phyloP scores from a whole-genome alignment of 257 asterid species.

The Thymus mandschuricus region DNA sequence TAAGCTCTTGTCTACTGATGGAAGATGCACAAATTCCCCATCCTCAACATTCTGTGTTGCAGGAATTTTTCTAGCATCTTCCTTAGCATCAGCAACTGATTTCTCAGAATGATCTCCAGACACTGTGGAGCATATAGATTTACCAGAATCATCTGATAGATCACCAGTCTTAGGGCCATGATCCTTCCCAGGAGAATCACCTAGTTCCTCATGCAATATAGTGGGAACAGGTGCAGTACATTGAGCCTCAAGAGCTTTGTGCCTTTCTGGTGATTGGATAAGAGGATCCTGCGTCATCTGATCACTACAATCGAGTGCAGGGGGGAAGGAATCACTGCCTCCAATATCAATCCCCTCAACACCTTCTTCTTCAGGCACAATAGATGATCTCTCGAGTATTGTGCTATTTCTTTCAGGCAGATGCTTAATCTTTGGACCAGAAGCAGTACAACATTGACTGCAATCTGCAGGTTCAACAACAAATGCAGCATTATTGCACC shows the following conservation, averaged over 20 bases:
- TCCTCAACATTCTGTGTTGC: conserved; percentile 29
- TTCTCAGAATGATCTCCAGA: conserved; percentile 38
- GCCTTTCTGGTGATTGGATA: conserved; percentile 38
- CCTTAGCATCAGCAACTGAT: conserved; percentile 40
- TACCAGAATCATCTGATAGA: conserved; percentile 37
- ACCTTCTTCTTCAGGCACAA: conserved; percentile 39
- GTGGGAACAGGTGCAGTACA: conserved; percentile 33
- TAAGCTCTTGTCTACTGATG: conserved; percentile 43
- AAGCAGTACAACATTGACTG: conserved; percentile 31
- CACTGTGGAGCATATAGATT: conserved; percentile 27
- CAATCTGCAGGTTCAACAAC: conserved; percentile 42
- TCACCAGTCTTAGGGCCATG: conserved; percentile 24
- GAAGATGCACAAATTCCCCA: conserved; percentile 37
- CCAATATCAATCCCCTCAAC: conserved; percentile 28
- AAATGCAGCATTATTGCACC: conserved; percentile 36
- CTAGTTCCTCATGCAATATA: conserved; percentile 22
- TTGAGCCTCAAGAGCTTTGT: conserved; percentile 35
- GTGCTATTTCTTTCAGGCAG: conserved; percentile 37
- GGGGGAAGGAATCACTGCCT: conserved; percentile 19
- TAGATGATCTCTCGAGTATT: conserved; percentile 35
- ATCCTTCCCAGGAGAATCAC: conserved; percentile 31
- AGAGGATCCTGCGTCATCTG: conserved; percentile 37
- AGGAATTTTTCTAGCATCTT: conserved; percentile 36
- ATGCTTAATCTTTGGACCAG: conserved; percentile 37
- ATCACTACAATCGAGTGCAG: conserved; percentile 29